Evolutionary conservation across 768 basidiomycete species (phyloP), one percentile per base, ranked within the genome.

Genomic region (button mushroom (Agaricus bisporus)): DNA sequence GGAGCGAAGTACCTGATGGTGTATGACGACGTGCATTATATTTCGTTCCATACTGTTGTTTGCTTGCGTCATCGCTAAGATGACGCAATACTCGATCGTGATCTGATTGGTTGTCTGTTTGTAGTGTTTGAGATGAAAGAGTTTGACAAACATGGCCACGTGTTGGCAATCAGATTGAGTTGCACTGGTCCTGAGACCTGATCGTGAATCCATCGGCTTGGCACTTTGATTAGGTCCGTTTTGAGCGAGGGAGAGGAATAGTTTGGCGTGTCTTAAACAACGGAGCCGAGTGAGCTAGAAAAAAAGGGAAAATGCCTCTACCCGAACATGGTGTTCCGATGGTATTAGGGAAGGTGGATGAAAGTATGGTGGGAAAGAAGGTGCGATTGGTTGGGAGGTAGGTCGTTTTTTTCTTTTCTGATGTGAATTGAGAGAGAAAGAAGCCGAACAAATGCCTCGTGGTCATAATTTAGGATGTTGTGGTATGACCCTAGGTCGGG

Each of bases 301-400:
- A 28, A 7, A 32, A 8, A 8, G 5, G 8, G 5, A 32, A 32
- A 32, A 81, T 81, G 80, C 71, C 77, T 41, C 74, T 74, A 58
- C 72, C 78, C 45, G 76, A 79, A 39, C 61, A 64, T 50, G 81
- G 78, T n/a, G 68, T 57, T 41, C 73, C 76, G 18, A 74, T 71
- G 44, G 71, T 65, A 63, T 49, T 85, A 38, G 64, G 68, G 49
- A 69, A 66, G 38, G 63, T 84, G 41, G 62, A 65, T 25, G 63
- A 70, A 17, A 60, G 64, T 14, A 58, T 76, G 35, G 59, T 72
- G 43, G 79, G 79, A 43, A 69, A 67, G 51, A 86, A 86, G 67
- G 58, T 86, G 56, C 73, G 83, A 53, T 66, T 86, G 44, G 78
- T 79, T 22, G 84, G 82, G 59, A 70, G 79, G 84, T 85, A 65